Evolutionary conservation across 176 grass and related monocot genomes (phyloP), one percentile per base, ranked within the genome.

Genomic region (Triticum timopheevii): DNA sequence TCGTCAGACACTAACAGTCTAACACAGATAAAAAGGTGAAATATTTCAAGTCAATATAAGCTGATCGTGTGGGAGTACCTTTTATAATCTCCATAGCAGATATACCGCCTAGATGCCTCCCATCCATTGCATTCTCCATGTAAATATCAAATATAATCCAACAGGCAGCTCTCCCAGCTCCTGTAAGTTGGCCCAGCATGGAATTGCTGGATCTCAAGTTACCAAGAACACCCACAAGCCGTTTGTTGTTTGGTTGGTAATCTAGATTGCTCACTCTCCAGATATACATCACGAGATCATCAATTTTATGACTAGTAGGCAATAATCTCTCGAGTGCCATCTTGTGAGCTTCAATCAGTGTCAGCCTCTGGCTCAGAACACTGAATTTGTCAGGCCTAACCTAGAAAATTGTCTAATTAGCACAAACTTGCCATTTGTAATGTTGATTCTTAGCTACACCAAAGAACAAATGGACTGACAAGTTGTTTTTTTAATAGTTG

Each of bases 311-410:
- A 44, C 56, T 86, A 76, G 81, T 80, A 70, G 84, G 83, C 79
- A 87, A 58, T 61, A 95, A 67, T 76, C 28, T 80, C 73, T 91
- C 82, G 76, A 92, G 69, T 69, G 86, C 58, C 58, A 88, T 76
- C 91, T 89, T 94, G 75, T 90, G 90, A 78, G 83, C 85, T 87
- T 99, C 94, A 28, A 96, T 87, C 87, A 88, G 92, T 80, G 83
- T 79, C 59, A 94, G 61, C 84, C 92, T 94, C 85, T 96, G 90
- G 68, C 81, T 91, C 80, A 99, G 90, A 86, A 62, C 65, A 73
- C 90, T 93, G 80, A 99, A 99, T 66, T 85, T 90, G 79, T 96
- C 92, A 91, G 97, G 94, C 94, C 97, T 99, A 83, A 68, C 73
- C 87, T 90, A 89, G 86, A 89, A 80, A 91, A 19, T 58, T 34